Conservation (phyloP, 1,284 basidiomycete species). For the Mrakiaceae sp. region DNA sequence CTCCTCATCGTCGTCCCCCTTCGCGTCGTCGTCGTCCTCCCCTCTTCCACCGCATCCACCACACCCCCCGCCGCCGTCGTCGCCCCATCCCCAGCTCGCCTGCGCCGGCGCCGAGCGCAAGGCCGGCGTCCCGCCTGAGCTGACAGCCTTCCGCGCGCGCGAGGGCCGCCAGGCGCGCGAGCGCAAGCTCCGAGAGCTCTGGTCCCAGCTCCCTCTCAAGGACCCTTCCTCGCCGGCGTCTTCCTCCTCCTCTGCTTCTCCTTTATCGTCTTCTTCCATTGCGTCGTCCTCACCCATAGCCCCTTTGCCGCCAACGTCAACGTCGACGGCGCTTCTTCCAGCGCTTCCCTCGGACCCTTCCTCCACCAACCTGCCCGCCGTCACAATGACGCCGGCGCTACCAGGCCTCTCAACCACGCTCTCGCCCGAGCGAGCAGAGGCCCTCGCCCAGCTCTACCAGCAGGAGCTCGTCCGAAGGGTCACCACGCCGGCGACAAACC, state of each 20-base stretch:
- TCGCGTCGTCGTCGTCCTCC: background rate
- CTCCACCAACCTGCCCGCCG: background rate
- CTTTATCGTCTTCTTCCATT: too few relatives aligned
- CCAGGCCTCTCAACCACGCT: conserved; percentile 29
- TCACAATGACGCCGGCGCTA: background rate
- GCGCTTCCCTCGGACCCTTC: background rate
- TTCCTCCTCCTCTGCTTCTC: background rate
- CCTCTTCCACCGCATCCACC: background rate
- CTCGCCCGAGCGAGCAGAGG: conserved; percentile 55
- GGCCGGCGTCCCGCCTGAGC: conserved; percentile 14
- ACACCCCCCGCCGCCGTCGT: too few relatives aligned
- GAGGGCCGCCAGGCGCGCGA: conserved; percentile 14
- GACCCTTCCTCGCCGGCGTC: background rate
- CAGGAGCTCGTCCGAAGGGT: conserved; percentile 60
- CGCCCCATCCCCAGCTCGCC: background rate
- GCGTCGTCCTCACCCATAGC: too few relatives aligned
- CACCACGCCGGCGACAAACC: conserved; percentile 11
- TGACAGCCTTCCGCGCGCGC: conserved; percentile 12
- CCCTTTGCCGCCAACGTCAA: background rate
- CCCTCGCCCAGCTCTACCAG: conserved; percentile 59
- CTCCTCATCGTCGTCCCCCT: conserved; percentile 1
- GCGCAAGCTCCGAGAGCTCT: conserved; percentile 16
- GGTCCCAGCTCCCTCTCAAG: conserved; percentile 9
- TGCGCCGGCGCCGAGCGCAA: conserved; percentile 11
- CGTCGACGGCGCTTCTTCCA: background rate